Percentiles rank a stretch among this genome's conserved stretches.
phyloP scores from a whole-genome alignment of 768 basidiomycete genomes.

The Trametes maxima region DNA sequence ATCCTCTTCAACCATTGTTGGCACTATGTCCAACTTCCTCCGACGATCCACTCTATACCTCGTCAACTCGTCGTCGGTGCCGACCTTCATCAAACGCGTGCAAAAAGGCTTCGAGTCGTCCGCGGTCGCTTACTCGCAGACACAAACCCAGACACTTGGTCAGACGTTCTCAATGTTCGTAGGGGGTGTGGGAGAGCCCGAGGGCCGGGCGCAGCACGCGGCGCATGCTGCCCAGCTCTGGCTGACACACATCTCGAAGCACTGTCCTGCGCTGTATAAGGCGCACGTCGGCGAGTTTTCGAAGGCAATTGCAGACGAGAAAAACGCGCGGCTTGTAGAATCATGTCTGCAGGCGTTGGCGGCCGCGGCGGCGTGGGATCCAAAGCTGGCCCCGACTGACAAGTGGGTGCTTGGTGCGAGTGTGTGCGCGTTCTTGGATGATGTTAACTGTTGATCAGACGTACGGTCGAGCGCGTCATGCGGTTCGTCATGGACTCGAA shows the following conservation, averaged over 20 bases:
- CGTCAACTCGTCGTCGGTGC: slow-evolving; percentile 84
- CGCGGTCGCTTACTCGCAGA: slow-evolving; percentile 18
- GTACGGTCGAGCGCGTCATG: slow-evolving; percentile 63
- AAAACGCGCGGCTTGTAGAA: slow-evolving; percentile 56
- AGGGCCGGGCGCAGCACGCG: slow-evolving; percentile 31
- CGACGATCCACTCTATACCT: slow-evolving; percentile 72
- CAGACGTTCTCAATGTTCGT: slow-evolving; percentile 22
- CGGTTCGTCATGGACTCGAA: slow-evolving; percentile 62
- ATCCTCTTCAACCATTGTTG: slow-evolving; percentile 55
- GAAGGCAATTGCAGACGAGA: slow-evolving; percentile 70
- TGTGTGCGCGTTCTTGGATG: neutral
- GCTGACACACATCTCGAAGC: slow-evolving; percentile 68
- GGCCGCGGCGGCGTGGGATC: slow-evolving; percentile 61
- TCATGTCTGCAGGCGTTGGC: slow-evolving; percentile 78
- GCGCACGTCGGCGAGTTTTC: slow-evolving; percentile 74
- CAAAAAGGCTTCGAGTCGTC: slow-evolving; percentile 43
- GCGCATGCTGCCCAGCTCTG: slow-evolving; percentile 55
- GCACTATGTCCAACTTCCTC: slow-evolving; percentile 73
- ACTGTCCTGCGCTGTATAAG: slow-evolving; percentile 72
- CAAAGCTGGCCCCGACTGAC: slow-evolving; percentile 58
- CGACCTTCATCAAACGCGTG: slow-evolving; percentile 73
- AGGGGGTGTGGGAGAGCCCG: slow-evolving; percentile 39
- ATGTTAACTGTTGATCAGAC: slow-evolving; percentile 43
- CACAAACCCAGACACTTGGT: slow-evolving; percentile 10
- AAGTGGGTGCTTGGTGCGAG: slow-evolving; percentile 45